These are phyloP conservation scores for Erodium trifolium DNA, from an alignment of 441 rosid genomes.

Conservation along the genomic window DNA sequence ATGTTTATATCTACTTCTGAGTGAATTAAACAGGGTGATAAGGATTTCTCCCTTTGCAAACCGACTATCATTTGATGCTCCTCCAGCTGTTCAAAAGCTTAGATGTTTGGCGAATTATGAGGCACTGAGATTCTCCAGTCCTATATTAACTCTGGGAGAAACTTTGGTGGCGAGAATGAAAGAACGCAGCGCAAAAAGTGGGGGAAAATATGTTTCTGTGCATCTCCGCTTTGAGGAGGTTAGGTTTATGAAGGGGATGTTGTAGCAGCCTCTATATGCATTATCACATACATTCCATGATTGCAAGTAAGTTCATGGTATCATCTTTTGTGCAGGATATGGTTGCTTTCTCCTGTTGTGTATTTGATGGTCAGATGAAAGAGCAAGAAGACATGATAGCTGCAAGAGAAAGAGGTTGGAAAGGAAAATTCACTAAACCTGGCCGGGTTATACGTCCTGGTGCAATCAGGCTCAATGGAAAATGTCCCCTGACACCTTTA, in stretches of 20 bases:
- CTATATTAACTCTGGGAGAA: constrained; percentile 71
- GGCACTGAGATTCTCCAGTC: constrained; percentile 74
- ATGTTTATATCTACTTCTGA: background rate
- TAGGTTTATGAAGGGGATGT: constrained; percentile 21
- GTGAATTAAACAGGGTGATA: constrained; percentile 58
- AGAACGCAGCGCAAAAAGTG: constrained; percentile 64
- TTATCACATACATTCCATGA: constrained; percentile 7
- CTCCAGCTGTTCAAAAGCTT: constrained; percentile 82
- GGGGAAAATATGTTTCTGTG: constrained; percentile 81
- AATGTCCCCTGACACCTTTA: constrained; percentile 94
- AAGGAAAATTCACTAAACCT: constrained; percentile 94
- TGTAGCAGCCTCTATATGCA: constrained; percentile 6
- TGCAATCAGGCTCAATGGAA: constrained; percentile 89
- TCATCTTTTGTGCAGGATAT: constrained; percentile 59
- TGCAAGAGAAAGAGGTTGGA: constrained; percentile 99
- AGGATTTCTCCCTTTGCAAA: constrained; percentile 99
- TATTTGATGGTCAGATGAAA: constrained; percentile 88
- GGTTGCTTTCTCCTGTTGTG: constrained; percentile 99
- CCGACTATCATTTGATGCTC: constrained; percentile 95
- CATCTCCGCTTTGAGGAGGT: constrained; percentile 99
- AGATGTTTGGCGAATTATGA: constrained; percentile 93
- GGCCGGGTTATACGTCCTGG: constrained; percentile 99
- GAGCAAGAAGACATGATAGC: constrained; percentile 84
- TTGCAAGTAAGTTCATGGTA: constrained; percentile 9
- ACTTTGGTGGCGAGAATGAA: constrained; percentile 86